Evolutionary conservation across 208 protist genomes (phyloP).

Genomic region (Wallacemonas collosoma): DNA sequence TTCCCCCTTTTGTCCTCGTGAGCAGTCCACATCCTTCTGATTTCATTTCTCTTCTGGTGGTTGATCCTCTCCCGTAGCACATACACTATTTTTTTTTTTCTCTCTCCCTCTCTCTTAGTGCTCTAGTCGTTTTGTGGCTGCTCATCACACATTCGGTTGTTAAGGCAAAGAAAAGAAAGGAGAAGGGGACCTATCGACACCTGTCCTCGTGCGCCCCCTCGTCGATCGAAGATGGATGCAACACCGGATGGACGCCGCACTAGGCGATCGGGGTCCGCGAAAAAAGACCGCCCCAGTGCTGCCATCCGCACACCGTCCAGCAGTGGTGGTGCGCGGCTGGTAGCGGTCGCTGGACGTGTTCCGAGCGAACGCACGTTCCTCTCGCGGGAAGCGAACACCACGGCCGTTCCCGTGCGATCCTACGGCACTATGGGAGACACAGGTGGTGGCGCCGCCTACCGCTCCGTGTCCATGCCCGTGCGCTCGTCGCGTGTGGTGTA

Average conservation of each 20-base stretch:
- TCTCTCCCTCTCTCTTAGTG: too few relatives aligned
- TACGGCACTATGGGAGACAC: conserved; percentile 35
- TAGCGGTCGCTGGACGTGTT: conserved; percentile 11
- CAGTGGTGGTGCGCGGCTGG: conserved; percentile 9
- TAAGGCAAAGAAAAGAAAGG: too few relatives aligned
- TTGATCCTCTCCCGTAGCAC: too few relatives aligned
- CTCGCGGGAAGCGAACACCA: background rate
- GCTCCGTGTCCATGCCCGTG: conserved; percentile 65
- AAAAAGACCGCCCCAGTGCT: background rate
- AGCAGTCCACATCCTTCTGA: too few relatives aligned
- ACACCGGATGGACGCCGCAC: background rate
- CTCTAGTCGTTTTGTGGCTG: too few relatives aligned
- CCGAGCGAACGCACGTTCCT: conserved; percentile 13
- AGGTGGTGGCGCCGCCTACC: conserved; percentile 17
- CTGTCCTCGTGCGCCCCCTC: too few relatives aligned
- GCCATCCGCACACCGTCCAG: conserved; percentile 30
- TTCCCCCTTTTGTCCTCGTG: too few relatives aligned
- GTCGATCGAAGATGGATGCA: background rate
- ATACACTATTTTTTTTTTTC: too few relatives aligned
- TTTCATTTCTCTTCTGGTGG: too few relatives aligned
- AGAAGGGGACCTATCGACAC: too few relatives aligned
- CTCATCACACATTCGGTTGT: too few relatives aligned
- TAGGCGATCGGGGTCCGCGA: background rate
- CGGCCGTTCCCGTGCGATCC: conserved; percentile 7
- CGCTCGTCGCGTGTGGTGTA: conserved; percentile 49